phyloP scores from a whole-genome alignment of 2,329 filamentous ascomycete species.

The Drechslerella dactyloides region DNA sequence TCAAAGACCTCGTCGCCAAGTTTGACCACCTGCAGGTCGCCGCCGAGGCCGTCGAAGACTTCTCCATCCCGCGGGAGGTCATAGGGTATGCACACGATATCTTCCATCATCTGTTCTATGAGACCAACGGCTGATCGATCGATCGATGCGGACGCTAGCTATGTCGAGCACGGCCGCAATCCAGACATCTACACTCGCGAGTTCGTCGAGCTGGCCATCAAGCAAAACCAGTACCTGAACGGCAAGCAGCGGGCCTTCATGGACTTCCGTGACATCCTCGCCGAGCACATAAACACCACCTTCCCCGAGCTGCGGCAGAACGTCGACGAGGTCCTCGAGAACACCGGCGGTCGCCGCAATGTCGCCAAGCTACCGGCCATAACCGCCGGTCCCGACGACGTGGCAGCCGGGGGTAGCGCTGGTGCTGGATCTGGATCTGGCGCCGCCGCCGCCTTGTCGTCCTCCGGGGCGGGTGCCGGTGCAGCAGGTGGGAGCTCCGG shows the following conservation, averaged over 20 bases:
- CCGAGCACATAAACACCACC: slow-evolving; percentile 65
- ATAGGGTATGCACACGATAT: slow-evolving; percentile 59
- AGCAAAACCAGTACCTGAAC: slow-evolving; percentile 71
- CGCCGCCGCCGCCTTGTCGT: background rate
- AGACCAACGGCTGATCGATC: slow-evolving; percentile 61
- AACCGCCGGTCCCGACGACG: slow-evolving; percentile 12
- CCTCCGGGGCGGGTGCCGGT: background rate
- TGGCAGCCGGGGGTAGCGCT: slow-evolving; percentile 11
- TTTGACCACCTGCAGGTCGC: slow-evolving; percentile 17
- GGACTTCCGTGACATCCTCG: slow-evolving; percentile 68
- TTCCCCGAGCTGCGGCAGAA: slow-evolving; percentile 68
- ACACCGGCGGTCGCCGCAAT: slow-evolving; percentile 40
- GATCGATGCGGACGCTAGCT: slow-evolving; percentile 65
- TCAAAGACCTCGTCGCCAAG: slow-evolving; percentile 57
- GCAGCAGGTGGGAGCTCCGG: slow-evolving; percentile 14
- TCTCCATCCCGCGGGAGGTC: slow-evolving; percentile 59
- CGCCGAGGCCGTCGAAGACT: slow-evolving; percentile 56
- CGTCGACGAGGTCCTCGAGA: slow-evolving; percentile 62
- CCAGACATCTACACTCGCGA: slow-evolving; percentile 77
- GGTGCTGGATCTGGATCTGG: too few relatives aligned
- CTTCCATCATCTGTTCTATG: slow-evolving; percentile 54
- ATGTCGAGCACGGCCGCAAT: slow-evolving; percentile 74
- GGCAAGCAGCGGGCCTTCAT: slow-evolving; percentile 70
- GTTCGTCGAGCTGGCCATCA: slow-evolving; percentile 72
- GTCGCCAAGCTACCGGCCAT: slow-evolving; percentile 27